Percentiles rank a stretch among this genome's conserved stretches.
These are phyloP conservation scores for Backusella luteola DNA, from an alignment of 192 early-diverging fungal species.

Conservation along the genomic window DNA sequence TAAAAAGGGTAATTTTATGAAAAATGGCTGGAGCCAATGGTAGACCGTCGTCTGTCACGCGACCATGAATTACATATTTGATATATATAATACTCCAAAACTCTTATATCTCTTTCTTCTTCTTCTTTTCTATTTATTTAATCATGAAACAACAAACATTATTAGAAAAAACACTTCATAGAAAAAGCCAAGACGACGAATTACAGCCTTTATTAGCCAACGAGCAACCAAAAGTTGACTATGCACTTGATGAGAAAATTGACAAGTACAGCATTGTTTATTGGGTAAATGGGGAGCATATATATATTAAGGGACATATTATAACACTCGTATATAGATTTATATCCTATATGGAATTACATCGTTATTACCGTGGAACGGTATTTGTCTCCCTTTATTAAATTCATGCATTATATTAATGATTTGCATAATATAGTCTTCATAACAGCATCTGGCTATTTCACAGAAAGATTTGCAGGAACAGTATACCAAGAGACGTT, in stretches of 20 bases:
- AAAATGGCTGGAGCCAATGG: background rate
- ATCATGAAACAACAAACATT: background rate
- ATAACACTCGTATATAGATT: constrained; percentile 25
- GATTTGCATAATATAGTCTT: constrained; percentile 44
- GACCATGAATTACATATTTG: background rate
- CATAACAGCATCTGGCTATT: constrained; percentile 78
- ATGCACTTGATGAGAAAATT: background rate
- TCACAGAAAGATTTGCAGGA: constrained; percentile 58
- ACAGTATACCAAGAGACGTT: constrained; percentile 61
- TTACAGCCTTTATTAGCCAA: background rate
- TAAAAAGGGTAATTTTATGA: background rate
- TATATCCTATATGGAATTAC: constrained; percentile 75
- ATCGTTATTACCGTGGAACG: constrained; percentile 79
- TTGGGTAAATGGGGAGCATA: background rate
- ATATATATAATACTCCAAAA: background rate
- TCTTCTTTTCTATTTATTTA: background rate
- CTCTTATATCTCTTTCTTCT: background rate
- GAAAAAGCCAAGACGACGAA: background rate
- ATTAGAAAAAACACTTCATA: background rate
- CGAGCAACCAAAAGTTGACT: background rate
- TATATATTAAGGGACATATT: background rate
- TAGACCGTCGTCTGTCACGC: background rate
- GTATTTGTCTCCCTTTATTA: constrained; percentile 20
- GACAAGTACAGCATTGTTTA: constrained; percentile 17
- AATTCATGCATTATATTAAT: background rate